These are phyloP conservation scores for Sporothrix humicola DNA, from an alignment of 2,329 filamentous ascomycete species.

Conservation along the genomic window DNA sequence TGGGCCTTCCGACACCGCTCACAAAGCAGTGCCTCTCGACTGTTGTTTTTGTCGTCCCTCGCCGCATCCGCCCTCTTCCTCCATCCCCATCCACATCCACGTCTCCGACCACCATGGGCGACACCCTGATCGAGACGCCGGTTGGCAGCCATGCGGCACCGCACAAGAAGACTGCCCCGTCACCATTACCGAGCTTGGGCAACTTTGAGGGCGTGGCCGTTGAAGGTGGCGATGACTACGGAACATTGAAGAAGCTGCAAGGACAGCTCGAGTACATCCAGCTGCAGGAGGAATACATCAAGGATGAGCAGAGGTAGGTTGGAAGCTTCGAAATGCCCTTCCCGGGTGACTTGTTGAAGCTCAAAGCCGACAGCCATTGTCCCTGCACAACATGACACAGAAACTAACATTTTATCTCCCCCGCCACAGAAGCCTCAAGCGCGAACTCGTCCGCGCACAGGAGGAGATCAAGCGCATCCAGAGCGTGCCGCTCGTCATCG, in stretches of 20 bases:
- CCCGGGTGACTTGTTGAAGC: too few species aligned
- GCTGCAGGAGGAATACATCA: slow-evolving; percentile 99
- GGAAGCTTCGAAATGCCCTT: background rate
- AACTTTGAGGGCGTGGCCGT: slow-evolving; percentile 81
- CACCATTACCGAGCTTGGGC: slow-evolving; percentile 87
- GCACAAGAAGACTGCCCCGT: slow-evolving; percentile 80
- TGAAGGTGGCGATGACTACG: slow-evolving; percentile 91
- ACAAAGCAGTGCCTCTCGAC: background rate
- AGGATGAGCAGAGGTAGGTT: slow-evolving; percentile 90
- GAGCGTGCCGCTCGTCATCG: slow-evolving; percentile 95
- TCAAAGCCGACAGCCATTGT: too few species aligned
- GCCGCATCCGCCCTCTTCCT: background rate
- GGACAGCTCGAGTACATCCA: slow-evolving; percentile 98
- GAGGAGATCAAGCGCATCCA: slow-evolving; percentile 99
- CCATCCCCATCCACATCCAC: background rate
- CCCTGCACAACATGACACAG: too few species aligned
- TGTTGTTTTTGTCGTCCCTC: background rate
- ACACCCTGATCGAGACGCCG: slow-evolving; percentile 83
- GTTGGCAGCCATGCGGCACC: slow-evolving; percentile 69
- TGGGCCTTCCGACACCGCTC: background rate
- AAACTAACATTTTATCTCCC: slow-evolving; percentile 21
- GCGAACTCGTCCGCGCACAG: slow-evolving; percentile 94
- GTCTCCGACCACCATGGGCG: slow-evolving; percentile 67
- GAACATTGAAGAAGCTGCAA: slow-evolving; percentile 93
- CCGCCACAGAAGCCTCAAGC: slow-evolving; percentile 79